Percentiles rank a stretch among this genome's conserved stretches.
phyloP scores from a whole-genome alignment of 192 early-diverging fungal genomes.

The Bifiguratus adelaidae region DNA sequence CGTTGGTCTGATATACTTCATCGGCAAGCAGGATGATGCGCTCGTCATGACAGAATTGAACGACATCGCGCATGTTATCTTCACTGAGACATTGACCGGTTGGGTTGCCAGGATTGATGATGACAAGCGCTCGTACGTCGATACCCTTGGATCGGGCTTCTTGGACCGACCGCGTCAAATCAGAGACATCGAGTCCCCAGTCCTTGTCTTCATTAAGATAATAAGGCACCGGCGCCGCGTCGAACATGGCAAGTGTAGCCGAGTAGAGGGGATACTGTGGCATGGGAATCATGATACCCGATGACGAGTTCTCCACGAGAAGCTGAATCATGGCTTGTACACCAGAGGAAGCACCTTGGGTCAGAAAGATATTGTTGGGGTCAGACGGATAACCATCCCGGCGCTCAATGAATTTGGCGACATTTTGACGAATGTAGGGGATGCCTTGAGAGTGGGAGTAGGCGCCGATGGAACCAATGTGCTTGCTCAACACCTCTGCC shows the following conservation, averaged over 20 bases:
- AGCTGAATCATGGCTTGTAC: slow-evolving; percentile 88
- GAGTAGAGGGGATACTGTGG: slow-evolving; percentile 99
- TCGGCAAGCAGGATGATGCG: slow-evolving; percentile 84
- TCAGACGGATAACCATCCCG: slow-evolving; percentile 87
- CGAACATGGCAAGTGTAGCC: slow-evolving; percentile 75
- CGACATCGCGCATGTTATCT: slow-evolving; percentile 82
- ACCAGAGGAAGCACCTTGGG: slow-evolving; percentile 87
- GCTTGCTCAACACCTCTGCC: slow-evolving; percentile 60
- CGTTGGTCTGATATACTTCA: slow-evolving; percentile 98
- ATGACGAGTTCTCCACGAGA: slow-evolving; percentile 60
- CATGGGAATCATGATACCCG: slow-evolving; percentile 98
- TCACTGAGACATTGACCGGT: slow-evolving; percentile 82
- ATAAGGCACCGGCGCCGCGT: slow-evolving; percentile 86
- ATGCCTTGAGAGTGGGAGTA: slow-evolving; percentile 96
- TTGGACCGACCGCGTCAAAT: slow-evolving; percentile 51
- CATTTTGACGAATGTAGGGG: slow-evolving; percentile 66
- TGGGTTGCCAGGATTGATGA: slow-evolving; percentile 99
- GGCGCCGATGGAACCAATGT: slow-evolving; percentile 73
- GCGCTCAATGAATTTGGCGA: slow-evolving; percentile 79
- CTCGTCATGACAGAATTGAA: slow-evolving; percentile 79
- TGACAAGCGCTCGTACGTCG: slow-evolving; percentile 88
- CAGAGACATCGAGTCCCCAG: slow-evolving; percentile 67
- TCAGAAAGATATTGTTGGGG: slow-evolving; percentile 82
- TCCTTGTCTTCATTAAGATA: slow-evolving; percentile 79
- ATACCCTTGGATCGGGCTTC: slow-evolving; percentile 56